phyloP scores from a whole-genome alignment of 305 asterid genomes.

The Andrographis paniculata region DNA sequence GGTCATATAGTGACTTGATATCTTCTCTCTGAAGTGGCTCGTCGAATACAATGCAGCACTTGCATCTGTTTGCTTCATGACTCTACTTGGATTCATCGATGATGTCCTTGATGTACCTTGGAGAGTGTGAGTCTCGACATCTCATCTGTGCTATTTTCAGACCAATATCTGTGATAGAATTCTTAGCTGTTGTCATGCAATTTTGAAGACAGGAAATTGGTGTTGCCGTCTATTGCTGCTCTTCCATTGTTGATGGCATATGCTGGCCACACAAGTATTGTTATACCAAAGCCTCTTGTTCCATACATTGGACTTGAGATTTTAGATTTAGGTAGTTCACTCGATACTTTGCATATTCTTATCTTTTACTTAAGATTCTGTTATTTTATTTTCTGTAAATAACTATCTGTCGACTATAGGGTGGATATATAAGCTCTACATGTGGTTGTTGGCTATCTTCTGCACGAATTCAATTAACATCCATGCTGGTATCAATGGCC shows the following conservation, averaged over 20 bases:
- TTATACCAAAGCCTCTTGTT: slow-evolving; percentile 81
- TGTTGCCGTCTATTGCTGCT: slow-evolving; percentile 85
- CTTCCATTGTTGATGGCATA: slow-evolving; percentile 92
- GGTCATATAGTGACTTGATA: slow-evolving; percentile 12
- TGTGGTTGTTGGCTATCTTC: slow-evolving; percentile 86
- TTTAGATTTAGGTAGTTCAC: slow-evolving; percentile 57
- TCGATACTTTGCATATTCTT: not conserved
- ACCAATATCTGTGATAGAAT: slow-evolving; percentile 1
- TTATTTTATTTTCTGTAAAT: too few relatives aligned
- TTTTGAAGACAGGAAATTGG: slow-evolving; percentile 60
- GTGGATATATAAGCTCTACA: slow-evolving; percentile 81
- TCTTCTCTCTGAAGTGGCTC: slow-evolving; percentile 58
- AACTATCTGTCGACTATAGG: slow-evolving; percentile 41
- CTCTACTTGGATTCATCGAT: slow-evolving; percentile 90
- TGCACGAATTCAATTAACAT: slow-evolving; percentile 93
- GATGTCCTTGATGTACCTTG: slow-evolving; percentile 98
- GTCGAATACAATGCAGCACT: slow-evolving; percentile 98
- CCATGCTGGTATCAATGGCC: slow-evolving; percentile 95
- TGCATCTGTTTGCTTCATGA: slow-evolving; percentile 91
- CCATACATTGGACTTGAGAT: slow-evolving; percentile 57
- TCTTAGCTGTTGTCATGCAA: slow-evolving; percentile 24
- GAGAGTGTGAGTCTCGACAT: slow-evolving; percentile 75
- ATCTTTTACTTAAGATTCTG: not conserved
- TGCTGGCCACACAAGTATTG: slow-evolving; percentile 86
- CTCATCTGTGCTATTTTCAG: slow-evolving; percentile 4